Base-by-base conservation (phyloP, 106 monocot genomes). In the Phalaenopsis aphrodite region DNA sequence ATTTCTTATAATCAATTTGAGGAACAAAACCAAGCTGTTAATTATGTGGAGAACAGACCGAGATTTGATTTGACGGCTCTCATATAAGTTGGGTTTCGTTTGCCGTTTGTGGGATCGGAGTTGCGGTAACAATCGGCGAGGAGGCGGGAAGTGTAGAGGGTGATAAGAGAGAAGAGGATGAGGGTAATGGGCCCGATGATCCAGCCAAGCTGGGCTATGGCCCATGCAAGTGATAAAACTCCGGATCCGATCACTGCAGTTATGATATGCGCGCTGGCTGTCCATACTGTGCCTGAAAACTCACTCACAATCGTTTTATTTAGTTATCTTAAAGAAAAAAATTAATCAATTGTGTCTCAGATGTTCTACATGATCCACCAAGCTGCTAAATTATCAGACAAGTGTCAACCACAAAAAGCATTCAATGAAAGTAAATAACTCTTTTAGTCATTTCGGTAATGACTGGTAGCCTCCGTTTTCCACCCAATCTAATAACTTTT, bases 161-260 rank as follows among this genome's bases (percentile, higher is more conserved):
- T 83, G 69, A 83, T 55, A 4, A 68, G 8, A 41, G 82, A 48
- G 69, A 83, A 83, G 55, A 78, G 47, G 64, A 78, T n/a, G 18
- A 83, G 39, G 68, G 23, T 16, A 2, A 72, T 14, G 19, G 82
- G 37, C 21, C 82, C 82, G n/a, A 71, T 69, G 38, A 72, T 36
- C 82, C 82, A 83, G 18, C 82, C 82, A 10, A 83, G 82, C 56
- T 83, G 82, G 6, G 82, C 82, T 78, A 83, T 83, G 0, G 82
- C 48, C 82, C 82, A 83, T 55, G 66, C 78, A n/a, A 83, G 47
- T 14, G 82, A 78, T 15, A 83, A 78, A 36, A 83, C 82, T 9
- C 92, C 92, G 3, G 92, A 93, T 39, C 90, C 92, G 21, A 93
- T 88, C 37, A 93, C 92, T 0, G 92, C 92, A 1, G 92, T 93